Conservation (phyloP, 2,329 filamentous ascomycete species). For the Pochonia chlamydosporia region DNA sequence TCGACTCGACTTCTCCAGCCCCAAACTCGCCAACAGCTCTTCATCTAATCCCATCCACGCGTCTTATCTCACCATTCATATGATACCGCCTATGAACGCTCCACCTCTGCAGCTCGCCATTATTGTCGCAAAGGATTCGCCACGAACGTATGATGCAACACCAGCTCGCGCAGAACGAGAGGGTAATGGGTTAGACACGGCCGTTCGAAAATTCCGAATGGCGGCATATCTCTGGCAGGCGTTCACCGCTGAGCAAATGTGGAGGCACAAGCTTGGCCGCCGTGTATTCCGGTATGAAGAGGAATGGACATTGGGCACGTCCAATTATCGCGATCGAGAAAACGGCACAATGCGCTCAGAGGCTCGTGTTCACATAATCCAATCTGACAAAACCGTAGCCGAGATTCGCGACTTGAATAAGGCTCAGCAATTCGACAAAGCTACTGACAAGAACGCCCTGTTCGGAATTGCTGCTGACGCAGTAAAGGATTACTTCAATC, state of each 20-base stretch:
- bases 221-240: constrained; percentile 95
- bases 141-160: constrained; percentile 75
- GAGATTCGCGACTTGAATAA: constrained; percentile 74
- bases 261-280: constrained; percentile 77
- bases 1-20: constrained; percentile 80
- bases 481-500: constrained; percentile 70
- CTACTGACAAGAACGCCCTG: constrained; percentile 65
- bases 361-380: constrained; percentile 82
- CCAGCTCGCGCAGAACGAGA: constrained; percentile 71
- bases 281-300: constrained; percentile 89
- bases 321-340: constrained; percentile 68
- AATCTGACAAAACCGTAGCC: constrained; percentile 74
- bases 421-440: constrained; percentile 70
- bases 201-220: constrained; percentile 88
- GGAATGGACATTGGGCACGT: constrained; percentile 82
- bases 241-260: constrained; percentile 96
- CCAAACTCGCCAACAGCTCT: constrained; percentile 67
- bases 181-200: constrained; percentile 74
- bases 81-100: constrained; percentile 69
- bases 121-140: constrained; percentile 80
- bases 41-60: constrained; percentile 67
- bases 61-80: constrained; percentile 77
- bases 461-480: constrained; percentile 74
- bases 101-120: constrained; percentile 89
- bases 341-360: constrained; percentile 77